These are phyloP conservation scores for Climacium dendroides DNA, from an alignment of 225 moss, liverwort and hornwort species.

Conservation along the genomic window DNA sequence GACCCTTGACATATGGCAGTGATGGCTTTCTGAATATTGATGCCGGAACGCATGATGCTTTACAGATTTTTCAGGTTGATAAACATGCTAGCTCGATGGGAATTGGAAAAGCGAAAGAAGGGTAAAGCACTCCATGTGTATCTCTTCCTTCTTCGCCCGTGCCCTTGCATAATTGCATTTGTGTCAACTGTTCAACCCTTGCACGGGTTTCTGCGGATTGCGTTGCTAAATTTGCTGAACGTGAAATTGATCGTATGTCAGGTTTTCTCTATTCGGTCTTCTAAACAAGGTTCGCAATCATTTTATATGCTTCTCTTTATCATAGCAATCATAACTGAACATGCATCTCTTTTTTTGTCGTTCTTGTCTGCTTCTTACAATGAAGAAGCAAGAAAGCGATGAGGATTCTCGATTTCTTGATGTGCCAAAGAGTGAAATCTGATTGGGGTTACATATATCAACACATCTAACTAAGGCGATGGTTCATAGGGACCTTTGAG, in stretches of 20 bases:
- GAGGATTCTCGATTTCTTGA: background rate
- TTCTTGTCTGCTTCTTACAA: background rate
- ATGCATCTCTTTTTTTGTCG: background rate
- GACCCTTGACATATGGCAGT: constrained; percentile 32
- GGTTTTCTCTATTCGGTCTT: constrained; percentile 89
- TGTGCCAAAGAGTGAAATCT: background rate
- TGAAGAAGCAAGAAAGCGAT: background rate
- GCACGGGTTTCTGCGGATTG: background rate
- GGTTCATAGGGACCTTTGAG: background rate
- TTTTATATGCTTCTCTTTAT: background rate
- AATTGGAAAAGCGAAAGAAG: constrained; percentile 93
- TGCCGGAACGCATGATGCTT: constrained; percentile 68
- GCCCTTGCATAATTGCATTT: background rate
- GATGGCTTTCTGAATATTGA: constrained; percentile 76
- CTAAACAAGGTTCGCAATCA: constrained; percentile 64
- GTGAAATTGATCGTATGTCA: constrained; percentile 14
- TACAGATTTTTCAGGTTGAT: constrained; percentile 85
- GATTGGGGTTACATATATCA: background rate
- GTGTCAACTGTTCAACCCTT: background rate
- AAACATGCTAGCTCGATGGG: constrained; percentile 92
- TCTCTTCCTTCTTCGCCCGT: background rate
- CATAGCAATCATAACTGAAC: background rate
- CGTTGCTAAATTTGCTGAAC: background rate
- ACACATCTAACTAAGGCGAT: background rate
- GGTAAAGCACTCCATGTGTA: constrained; percentile 20